These are phyloP conservation scores for Irpex sp. DNA, from an alignment of 1,284 basidiomycete genomes.

Conservation along the genomic window DNA sequence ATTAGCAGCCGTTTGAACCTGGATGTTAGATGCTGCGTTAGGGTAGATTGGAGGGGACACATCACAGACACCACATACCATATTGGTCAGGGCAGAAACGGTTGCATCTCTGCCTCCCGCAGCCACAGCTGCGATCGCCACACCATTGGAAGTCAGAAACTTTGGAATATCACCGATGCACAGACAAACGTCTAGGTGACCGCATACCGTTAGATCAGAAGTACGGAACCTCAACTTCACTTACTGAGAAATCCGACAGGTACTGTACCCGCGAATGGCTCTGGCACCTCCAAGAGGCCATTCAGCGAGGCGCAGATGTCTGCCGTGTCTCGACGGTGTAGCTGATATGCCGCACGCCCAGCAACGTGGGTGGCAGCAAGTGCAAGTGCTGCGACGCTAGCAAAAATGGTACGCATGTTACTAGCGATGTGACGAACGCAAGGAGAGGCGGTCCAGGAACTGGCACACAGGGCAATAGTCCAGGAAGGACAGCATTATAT, in stretches of 20 bases:
- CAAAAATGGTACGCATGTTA: background rate
- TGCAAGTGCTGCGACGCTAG: background rate
- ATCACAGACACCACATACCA: background rate
- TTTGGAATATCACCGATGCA: conserved; percentile 34
- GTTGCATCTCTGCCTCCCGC: conserved; percentile 27
- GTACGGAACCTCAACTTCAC: background rate
- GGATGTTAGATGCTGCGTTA: background rate
- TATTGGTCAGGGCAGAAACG: background rate
- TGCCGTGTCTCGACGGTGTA: conserved; percentile 17
- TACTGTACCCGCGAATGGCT: background rate
- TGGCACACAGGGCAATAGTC: background rate
- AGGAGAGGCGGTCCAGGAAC: background rate
- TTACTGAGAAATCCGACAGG: background rate
- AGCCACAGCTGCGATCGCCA: conserved; percentile 27
- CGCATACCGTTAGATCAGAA: background rate
- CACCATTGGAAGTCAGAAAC: conserved; percentile 30
- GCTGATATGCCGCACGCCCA: conserved; percentile 10
- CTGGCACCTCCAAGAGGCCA: background rate
- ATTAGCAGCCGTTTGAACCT: background rate
- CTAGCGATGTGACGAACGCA: conserved; percentile 1
- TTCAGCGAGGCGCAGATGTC: conserved; percentile 34
- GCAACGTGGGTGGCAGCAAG: background rate
- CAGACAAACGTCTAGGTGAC: conserved; percentile 33
- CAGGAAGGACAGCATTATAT: background rate
- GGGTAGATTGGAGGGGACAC: background rate